phyloP scores from a whole-genome alignment of 139 green algal genomes.

The Nannochloris sp. region DNA sequence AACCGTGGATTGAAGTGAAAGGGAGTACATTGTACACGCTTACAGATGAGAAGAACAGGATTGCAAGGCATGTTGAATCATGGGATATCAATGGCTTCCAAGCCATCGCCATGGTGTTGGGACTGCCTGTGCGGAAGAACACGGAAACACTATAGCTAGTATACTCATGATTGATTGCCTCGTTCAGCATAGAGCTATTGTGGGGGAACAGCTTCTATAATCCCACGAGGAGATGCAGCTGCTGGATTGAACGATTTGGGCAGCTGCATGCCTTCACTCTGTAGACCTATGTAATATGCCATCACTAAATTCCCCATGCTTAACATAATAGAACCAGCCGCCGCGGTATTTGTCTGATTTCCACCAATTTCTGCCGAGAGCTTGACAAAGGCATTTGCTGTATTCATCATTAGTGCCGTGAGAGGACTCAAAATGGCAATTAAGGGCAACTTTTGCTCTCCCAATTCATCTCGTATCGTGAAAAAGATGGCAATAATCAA shows the following conservation, averaged over 20 bases:
- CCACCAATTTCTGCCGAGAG: background rate
- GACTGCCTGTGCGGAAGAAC: too few species aligned
- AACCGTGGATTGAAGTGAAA: slow-evolving; percentile 36
- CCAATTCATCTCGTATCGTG: background rate
- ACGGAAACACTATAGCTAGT: too few species aligned
- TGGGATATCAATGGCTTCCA: slow-evolving; percentile 18
- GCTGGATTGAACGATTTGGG: background rate
- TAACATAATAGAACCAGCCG: slow-evolving; percentile 2
- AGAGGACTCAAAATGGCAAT: background rate
- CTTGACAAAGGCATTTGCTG: background rate
- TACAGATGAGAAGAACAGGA: slow-evolving; percentile 4
- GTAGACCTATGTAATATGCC: background rate
- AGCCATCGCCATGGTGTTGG: slow-evolving; percentile 21
- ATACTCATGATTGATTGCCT: too few species aligned
- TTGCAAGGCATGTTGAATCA: slow-evolving; percentile 21
- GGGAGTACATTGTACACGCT: slow-evolving; percentile 37
- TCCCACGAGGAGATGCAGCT: background rate
- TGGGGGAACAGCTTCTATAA: background rate
- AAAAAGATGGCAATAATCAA: background rate
- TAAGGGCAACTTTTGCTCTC: background rate
- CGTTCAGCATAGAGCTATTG: too few species aligned
- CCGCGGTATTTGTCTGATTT: background rate
- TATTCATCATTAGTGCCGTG: background rate
- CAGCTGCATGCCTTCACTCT: background rate
- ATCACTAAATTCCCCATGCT: background rate